phyloP scores from a whole-genome alignment of 345 rosid species.

The Sisymbrium irio region DNA sequence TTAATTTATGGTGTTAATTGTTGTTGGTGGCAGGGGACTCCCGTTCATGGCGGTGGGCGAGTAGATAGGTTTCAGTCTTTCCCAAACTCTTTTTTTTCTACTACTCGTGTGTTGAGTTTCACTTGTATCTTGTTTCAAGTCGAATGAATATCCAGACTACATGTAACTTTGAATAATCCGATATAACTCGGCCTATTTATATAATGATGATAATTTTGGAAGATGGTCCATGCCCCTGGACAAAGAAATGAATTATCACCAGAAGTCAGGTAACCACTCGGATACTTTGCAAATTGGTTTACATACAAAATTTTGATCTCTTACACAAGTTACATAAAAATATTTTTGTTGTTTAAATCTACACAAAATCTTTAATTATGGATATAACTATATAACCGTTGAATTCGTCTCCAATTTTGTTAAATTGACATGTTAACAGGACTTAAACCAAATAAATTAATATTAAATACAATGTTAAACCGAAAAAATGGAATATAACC shows the following conservation, averaged over 20 bases:
- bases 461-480: too few relatives aligned
- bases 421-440: too few relatives aligned
- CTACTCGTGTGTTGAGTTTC: conserved; percentile 5
- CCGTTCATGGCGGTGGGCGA: conserved; percentile 57
- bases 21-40: conserved; percentile 52
- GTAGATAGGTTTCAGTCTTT: conserved; percentile 24
- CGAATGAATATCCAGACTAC: background rate
- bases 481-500: too few relatives aligned
- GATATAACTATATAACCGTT: too few relatives aligned
- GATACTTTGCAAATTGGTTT: too few relatives aligned
- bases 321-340: too few relatives aligned
- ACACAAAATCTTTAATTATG: too few relatives aligned
- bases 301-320: too few relatives aligned
- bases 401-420: too few relatives aligned
- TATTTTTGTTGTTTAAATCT: too few relatives aligned
- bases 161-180: background rate
- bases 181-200: background rate
- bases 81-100: background rate
- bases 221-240: conserved; percentile 1
- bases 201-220: conserved; percentile 13
- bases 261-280: too few relatives aligned
- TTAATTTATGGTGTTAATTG: background rate
- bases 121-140: background rate
- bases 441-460: too few relatives aligned
- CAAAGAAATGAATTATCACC: conserved; percentile 16